Evolutionary conservation across 2,329 filamentous ascomycete genomes (phyloP).

Genomic region (Penicillium brasilianum): DNA sequence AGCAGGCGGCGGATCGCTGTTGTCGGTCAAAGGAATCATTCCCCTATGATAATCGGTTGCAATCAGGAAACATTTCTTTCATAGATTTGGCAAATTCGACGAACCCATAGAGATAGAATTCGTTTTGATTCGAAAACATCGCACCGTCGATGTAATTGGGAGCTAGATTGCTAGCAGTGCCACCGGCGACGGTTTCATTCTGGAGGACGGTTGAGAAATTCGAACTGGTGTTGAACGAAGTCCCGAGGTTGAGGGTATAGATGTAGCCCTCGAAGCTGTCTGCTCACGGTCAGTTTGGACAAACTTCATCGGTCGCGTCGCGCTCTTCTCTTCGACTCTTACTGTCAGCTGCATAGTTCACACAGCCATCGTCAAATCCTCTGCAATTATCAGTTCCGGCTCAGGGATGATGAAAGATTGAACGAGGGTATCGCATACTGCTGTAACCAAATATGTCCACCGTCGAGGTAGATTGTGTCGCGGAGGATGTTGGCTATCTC

Average conservation of each 20-base stretch:
- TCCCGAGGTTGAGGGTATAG: conserved; percentile 24
- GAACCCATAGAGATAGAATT: conserved; percentile 68
- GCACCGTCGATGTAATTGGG: conserved; percentile 67
- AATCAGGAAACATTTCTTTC: background rate
- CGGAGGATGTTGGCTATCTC: conserved; percentile 26
- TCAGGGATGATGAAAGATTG: background rate
- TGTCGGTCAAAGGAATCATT: conserved; percentile 45
- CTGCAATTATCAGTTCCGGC: conserved; percentile 11
- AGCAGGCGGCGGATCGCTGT: conserved; percentile 46
- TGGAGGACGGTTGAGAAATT: conserved; percentile 19
- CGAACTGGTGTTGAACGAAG: conserved; percentile 21
- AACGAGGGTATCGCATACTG: conserved; percentile 11
- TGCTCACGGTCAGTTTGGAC: conserved; percentile 9
- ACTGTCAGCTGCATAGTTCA: conserved; percentile 1
- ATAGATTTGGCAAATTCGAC: background rate
- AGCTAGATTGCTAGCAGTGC: conserved; percentile 28
- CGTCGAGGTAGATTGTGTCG: conserved; percentile 26
- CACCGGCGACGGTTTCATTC: conserved; percentile 44
- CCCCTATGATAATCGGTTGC: conserved; percentile 46
- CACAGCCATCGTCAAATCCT: conserved; percentile 20
- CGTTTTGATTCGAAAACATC: conserved; percentile 67
- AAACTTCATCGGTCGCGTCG: background rate
- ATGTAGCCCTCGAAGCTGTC: conserved; percentile 18
- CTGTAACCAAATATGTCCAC: conserved; percentile 21
- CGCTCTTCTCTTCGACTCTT: background rate